These are phyloP conservation scores for Pholiota adiposa DNA, from an alignment of 1,284 basidiomycete species.

Conservation along the genomic window DNA sequence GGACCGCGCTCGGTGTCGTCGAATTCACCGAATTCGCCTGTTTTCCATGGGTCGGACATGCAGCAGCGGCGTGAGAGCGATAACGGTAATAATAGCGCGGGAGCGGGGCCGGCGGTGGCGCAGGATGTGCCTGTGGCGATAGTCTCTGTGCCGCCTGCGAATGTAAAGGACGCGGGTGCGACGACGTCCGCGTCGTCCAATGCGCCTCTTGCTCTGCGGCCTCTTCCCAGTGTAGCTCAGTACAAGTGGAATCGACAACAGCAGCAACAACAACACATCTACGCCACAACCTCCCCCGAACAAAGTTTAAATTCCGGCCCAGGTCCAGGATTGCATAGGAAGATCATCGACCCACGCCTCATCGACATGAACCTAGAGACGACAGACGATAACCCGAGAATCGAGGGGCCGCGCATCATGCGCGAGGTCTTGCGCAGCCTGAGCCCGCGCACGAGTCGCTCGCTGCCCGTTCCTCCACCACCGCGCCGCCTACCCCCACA, in stretches of 20 bases:
- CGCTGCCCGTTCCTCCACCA: not conserved
- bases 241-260: not conserved
- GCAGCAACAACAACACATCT: not conserved
- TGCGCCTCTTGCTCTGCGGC: not conserved
- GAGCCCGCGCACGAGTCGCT: constrained; percentile 38
- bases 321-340: not conserved
- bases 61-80: not conserved
- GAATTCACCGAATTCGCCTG: constrained; percentile 14
- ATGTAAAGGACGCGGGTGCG: not conserved
- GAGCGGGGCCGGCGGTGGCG: no score
- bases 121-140: not conserved
- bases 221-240: not conserved
- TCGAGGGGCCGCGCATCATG: constrained; percentile 36
- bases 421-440: constrained; percentile 41
- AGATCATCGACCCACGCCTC: not conserved
- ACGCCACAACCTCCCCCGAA: not conserved
- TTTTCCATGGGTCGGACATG: not conserved
- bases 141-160: not conserved
- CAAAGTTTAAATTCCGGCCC: not conserved
- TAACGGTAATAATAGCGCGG: not conserved
- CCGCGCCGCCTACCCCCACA: not conserved
- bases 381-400: constrained; percentile 36
- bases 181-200: not conserved
- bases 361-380: constrained; percentile 20
- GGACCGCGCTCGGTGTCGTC: constrained; percentile 28